Percentiles rank a stretch among this genome's conserved stretches.
These are phyloP conservation scores for Furcasterigmium furcatum DNA, from an alignment of 2,329 filamentous ascomycete species.

Conservation along the genomic window DNA sequence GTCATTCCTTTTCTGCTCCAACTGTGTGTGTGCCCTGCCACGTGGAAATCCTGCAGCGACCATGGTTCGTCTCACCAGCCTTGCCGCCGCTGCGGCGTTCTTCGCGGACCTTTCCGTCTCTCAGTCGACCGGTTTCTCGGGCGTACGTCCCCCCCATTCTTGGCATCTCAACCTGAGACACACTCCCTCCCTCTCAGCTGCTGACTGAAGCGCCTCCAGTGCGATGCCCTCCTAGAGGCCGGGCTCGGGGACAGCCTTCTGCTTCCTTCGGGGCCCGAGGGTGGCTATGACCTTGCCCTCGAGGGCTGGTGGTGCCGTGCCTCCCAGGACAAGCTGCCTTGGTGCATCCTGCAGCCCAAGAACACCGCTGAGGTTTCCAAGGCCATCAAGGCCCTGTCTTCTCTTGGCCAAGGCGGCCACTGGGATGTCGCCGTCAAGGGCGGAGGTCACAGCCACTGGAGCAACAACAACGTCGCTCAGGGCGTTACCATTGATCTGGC, in stretches of 20 bases:
- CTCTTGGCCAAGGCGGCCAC: constrained; percentile 9
- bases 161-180: no score
- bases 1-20: no score
- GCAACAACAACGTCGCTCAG: constrained; percentile 32
- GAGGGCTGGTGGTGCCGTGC: constrained; percentile 17
- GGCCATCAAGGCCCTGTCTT: constrained; percentile 10
- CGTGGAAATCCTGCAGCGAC: neutral
- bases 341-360: constrained; percentile 20
- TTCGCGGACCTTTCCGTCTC: neutral
- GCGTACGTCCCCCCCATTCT: neutral
- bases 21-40: no score
- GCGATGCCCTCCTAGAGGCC: constrained; percentile 8
- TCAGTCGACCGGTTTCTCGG: constrained; percentile 1
- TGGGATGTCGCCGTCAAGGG: constrained; percentile 30
- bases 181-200: no score
- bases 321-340: constrained; percentile 15
- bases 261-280: constrained; percentile 4
- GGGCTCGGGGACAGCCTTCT: constrained; percentile 6
- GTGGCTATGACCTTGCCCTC: constrained; percentile 1
- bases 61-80: neutral
- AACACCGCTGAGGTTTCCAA: constrained; percentile 17
- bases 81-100: neutral
- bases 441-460: constrained; percentile 42
- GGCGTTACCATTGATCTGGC: constrained; percentile 36
- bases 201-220: constrained; percentile 3